phyloP scores from a whole-genome alignment of 352 stramenopile species.

The Globisporangium sylvaticum region DNA sequence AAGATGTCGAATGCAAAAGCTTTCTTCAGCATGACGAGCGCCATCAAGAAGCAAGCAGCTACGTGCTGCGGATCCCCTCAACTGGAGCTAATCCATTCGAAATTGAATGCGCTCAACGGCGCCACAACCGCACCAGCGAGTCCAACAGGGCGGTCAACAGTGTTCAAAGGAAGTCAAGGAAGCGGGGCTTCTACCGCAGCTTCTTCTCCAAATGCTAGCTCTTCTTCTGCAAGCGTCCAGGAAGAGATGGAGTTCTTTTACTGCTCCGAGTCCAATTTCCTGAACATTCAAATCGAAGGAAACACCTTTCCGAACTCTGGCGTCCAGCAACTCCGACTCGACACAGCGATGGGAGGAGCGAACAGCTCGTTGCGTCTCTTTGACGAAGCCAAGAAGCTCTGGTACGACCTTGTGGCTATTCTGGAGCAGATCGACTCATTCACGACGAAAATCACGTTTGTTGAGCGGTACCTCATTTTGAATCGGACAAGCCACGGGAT shows the following conservation, averaged over 20 bases:
- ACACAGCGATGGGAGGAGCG: slow-evolving; percentile 41
- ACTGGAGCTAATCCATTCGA: slow-evolving; percentile 69
- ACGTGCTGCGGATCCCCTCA: slow-evolving; percentile 56
- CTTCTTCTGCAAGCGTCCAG: slow-evolving; percentile 7
- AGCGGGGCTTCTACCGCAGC: background rate
- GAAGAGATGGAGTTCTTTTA: slow-evolving; percentile 56
- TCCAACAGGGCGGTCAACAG: slow-evolving; percentile 12
- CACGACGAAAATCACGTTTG: slow-evolving; percentile 75
- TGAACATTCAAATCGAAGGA: slow-evolving; percentile 64
- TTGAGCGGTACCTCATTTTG: slow-evolving; percentile 75
- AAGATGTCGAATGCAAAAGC: slow-evolving; percentile 57
- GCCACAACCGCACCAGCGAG: slow-evolving; percentile 32
- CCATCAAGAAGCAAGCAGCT: slow-evolving; percentile 34
- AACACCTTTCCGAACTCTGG: slow-evolving; percentile 50
- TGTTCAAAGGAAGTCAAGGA: slow-evolving; percentile 16
- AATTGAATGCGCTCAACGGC: slow-evolving; percentile 57
- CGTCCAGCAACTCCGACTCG: slow-evolving; percentile 53
- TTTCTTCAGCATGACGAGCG: slow-evolving; percentile 50
- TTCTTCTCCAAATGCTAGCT: background rate
- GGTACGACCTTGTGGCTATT: slow-evolving; percentile 74
- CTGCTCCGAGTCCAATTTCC: slow-evolving; percentile 61
- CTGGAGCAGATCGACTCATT: slow-evolving; percentile 62
- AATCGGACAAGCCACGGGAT: slow-evolving; percentile 67
- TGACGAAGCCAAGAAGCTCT: slow-evolving; percentile 64
- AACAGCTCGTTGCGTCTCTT: slow-evolving; percentile 72